phyloP scores from a whole-genome alignment of 768 basidiomycete genomes.

The Hemileccinum impolitum region DNA sequence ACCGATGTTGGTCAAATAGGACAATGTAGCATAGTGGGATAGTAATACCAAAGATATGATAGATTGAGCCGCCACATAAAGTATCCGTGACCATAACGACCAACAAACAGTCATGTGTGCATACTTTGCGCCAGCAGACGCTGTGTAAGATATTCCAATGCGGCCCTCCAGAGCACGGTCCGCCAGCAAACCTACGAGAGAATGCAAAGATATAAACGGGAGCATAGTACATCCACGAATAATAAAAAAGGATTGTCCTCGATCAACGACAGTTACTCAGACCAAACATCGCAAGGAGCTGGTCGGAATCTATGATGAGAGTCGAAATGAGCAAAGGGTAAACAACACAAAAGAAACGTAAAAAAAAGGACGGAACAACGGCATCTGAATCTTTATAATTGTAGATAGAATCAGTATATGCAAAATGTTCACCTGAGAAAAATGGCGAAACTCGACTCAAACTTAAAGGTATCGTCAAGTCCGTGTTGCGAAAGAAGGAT shows the following conservation, averaged over 20 bases:
- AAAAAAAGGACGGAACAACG: not conserved
- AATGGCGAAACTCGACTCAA: not conserved
- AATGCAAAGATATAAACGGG: not conserved
- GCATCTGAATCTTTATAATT: slow-evolving; percentile 7
- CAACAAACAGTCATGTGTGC: no score
- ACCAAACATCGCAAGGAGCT: not conserved
- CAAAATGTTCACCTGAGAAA: not conserved
- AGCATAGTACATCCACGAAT: not conserved
- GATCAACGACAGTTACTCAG: no score
- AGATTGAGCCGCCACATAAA: no score
- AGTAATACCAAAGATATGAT: no score
- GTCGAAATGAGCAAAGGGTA: not conserved
- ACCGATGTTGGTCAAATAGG: no score
- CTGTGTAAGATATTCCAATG: not conserved
- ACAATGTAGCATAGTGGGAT: no score
- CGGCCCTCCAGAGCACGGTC: not conserved
- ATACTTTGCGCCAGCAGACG: no score
- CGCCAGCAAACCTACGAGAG: not conserved
- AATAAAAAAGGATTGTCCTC: not conserved
- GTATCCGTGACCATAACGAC: no score
- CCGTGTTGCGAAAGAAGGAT: not conserved
- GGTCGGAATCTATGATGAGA: not conserved
- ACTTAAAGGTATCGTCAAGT: not conserved
- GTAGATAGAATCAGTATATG: not conserved
- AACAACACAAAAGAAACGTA: not conserved